phyloP scores from a whole-genome alignment of 768 basidiomycete species.

The Fomitopsis pulvina region DNA sequence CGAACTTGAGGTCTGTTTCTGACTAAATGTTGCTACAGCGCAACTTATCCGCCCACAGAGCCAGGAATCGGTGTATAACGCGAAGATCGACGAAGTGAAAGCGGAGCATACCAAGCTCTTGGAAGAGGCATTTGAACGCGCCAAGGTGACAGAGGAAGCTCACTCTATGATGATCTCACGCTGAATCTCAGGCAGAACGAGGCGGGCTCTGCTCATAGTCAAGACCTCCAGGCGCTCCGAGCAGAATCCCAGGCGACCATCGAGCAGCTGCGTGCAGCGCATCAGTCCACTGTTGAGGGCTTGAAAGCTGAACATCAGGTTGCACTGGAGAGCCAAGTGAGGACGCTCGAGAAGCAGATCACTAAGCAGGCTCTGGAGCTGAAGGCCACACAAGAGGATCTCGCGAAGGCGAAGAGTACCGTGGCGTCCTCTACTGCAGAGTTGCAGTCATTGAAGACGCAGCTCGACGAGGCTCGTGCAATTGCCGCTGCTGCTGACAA shows the following conservation, averaged over 20 bases:
- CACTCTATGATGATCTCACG: background rate
- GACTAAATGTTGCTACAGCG: background rate
- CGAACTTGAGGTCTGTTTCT: slow-evolving; percentile 55
- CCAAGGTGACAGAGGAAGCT: slow-evolving; percentile 48
- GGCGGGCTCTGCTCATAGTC: slow-evolving; percentile 59
- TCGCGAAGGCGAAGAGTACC: slow-evolving; percentile 64
- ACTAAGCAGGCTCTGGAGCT: slow-evolving; percentile 60
- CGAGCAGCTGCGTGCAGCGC: slow-evolving; percentile 60
- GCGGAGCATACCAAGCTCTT: slow-evolving; percentile 56
- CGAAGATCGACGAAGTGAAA: slow-evolving; percentile 59
- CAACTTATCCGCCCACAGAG: slow-evolving; percentile 33
- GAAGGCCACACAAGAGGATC: slow-evolving; percentile 81
- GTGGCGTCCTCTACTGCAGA: slow-evolving; percentile 48
- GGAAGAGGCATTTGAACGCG: slow-evolving; percentile 67
- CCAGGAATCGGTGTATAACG: slow-evolving; percentile 62
- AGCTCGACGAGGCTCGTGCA: slow-evolving; percentile 58
- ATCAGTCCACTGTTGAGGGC: slow-evolving; percentile 52
- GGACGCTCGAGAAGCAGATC: slow-evolving; percentile 56
- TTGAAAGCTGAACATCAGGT: slow-evolving; percentile 60
- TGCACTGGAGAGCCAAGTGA: slow-evolving; percentile 49
- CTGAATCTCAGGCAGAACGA: slow-evolving; percentile 42
- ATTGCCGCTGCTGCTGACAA: slow-evolving; percentile 32
- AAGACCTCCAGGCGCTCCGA: slow-evolving; percentile 68
- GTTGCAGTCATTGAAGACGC: slow-evolving; percentile 47
- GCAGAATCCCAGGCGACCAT: slow-evolving; percentile 57